Base-by-base conservation (phyloP, 352 stramenopile species). In the Phytophthora brassicae region DNA sequence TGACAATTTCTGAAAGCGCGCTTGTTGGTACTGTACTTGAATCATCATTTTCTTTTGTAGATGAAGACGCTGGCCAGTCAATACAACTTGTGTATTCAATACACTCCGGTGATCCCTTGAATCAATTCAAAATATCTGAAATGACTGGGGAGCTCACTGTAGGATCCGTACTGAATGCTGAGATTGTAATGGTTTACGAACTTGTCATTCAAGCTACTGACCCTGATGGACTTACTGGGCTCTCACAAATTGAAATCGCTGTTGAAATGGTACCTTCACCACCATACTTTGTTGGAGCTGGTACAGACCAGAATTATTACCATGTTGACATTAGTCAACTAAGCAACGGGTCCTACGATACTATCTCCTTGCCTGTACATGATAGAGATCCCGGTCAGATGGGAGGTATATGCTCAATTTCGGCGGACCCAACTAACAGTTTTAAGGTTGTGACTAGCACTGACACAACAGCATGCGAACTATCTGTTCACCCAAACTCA, bases 51-150 rank as follows among this genome's bases (percentile, higher is more conserved):
- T 71, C 59, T 13, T 75, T 79, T 28, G 68, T 57, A 3, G 79
- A 88, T 38, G 64, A 86, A 74, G 79, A 86, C 14, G 45, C n/a
- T 28, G 72, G 68, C 1, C 74, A 88, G 55, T 74, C 69, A 17
- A 29, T 58, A 9, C 45, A 65, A 0, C 66, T 88, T 1, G 53
- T 74, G 3, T 88, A 84, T 56, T 57, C 64, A 2, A 81, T 88
- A 41, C 64, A 54, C 20, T 76, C 72, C 17, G 79, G 79, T 4
- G 75, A 88, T 50, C 74, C 77, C 13, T 48, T 76, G 9, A 50
- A 49, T 6, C 66, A 81, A 29, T 86, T 86, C 50, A 31, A 60
- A 2, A 84, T 88, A n/a, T 65, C 61, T 2, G 28, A 62, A 13
- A 57, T 54, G 8, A 71, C 79, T 5, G 76, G 64, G 5, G 52